phyloP scores from a whole-genome alignment of 2,329 filamentous ascomycete species.

The Eutypa lata region DNA sequence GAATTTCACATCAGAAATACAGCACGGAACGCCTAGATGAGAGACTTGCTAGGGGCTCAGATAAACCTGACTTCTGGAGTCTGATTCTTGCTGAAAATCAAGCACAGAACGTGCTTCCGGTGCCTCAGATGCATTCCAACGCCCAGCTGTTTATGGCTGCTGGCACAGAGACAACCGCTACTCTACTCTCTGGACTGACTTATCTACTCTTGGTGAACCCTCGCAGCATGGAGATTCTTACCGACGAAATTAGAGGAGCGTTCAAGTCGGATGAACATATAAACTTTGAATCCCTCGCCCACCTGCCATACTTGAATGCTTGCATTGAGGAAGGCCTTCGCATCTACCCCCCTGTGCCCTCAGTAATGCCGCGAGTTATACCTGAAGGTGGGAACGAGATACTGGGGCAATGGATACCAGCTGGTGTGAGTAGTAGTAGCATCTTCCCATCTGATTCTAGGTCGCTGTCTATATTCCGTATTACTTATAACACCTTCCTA shows the following conservation, averaged over 20 bases:
- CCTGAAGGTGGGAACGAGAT: slow-evolving; percentile 13
- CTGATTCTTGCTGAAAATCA: slow-evolving; percentile 8
- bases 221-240: slow-evolving; percentile 18
- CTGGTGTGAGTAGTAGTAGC: not conserved
- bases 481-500: no score
- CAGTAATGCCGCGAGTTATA: slow-evolving; percentile 6
- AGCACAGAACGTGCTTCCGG: not conserved
- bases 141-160: slow-evolving; percentile 18
- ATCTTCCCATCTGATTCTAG: not conserved
- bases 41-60: slow-evolving; percentile 21
- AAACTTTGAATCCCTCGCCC: slow-evolving; percentile 9
- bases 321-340: slow-evolving; percentile 15
- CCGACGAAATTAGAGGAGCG: slow-evolving; percentile 22
- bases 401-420: slow-evolving; percentile 1
- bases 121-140: slow-evolving; percentile 16
- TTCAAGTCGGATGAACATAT: slow-evolving; percentile 26
- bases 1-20: slow-evolving; percentile 16
- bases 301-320: slow-evolving; percentile 19
- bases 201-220: slow-evolving; percentile 25
- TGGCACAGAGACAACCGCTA: slow-evolving; percentile 24
- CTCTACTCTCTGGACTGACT: slow-evolving; percentile 26
- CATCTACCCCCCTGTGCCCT: slow-evolving; percentile 11
- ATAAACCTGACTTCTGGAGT: slow-evolving; percentile 24
- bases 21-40: slow-evolving; percentile 25
- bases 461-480: not conserved